Base-by-base conservation (phyloP, 768 basidiomycete species). In the Suillus hirtellus region DNA sequence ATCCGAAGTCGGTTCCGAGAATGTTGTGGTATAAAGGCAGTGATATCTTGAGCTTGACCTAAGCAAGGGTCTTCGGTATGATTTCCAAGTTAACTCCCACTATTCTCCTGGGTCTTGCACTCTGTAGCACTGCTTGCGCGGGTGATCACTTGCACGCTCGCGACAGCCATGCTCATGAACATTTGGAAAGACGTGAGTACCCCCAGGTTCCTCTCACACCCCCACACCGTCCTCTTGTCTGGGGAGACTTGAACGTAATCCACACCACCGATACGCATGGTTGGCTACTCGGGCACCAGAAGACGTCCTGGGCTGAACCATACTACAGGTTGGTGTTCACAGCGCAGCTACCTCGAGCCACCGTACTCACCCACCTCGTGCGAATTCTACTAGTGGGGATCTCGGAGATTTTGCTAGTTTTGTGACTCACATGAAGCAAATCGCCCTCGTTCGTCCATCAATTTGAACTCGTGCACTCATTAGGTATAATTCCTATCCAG, bases 161-260 rank as follows among this genome's bases (percentile, higher is more conserved):
- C 66, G 71, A 67, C 34, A 67, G 67, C 19, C 67, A 76, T 55
- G 70, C 66, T 15, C 78, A 80, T 64, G 71, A 61, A 24, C 77
- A 80, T 59, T 46, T 58, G 17, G 56, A 56, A 58, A 77, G 72
- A 60, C 78, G 80, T 60, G 76, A 78, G 60, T 72, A 76, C 59
- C 80, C 83, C 0, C 73, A 78, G 47, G 66, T 75, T 15, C 76
- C 76, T 11, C 73, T 88, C 37, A 76, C 84, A 0, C 80, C 80
- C 15, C 93, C 93, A 4, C 82, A 83, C 60, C 79, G 87, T 21
- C 83, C 85, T 24, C 81, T 96, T n/a, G 84, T 85, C 54, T 95
- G 94, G 95, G 87, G 89, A 19, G 92, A 95, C 70, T 81, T 96
- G 71, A 96, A 96, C 71, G 83, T 95, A 68, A 82, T 95, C 52